Conservation (phyloP, 2,329 filamentous ascomycete genomes). For the Chalaropsis thielavioides region DNA sequence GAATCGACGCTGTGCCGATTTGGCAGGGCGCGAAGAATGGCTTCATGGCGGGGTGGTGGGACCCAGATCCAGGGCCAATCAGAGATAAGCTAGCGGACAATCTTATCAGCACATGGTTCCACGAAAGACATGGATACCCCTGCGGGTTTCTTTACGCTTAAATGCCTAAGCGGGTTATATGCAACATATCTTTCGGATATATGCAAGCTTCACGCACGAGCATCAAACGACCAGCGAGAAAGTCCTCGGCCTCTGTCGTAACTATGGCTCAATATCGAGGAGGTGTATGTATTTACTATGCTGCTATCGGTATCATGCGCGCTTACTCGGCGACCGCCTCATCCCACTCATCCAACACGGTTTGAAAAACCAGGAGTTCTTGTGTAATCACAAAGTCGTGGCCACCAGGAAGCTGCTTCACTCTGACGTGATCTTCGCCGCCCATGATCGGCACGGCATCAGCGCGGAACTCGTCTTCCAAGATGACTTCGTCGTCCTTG, state of each 20-base stretch:
- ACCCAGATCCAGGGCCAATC: not conserved
- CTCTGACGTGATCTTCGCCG: conserved; percentile 34
- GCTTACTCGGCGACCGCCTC: not conserved
- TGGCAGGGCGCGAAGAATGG: not conserved
- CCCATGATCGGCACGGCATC: conserved; percentile 39
- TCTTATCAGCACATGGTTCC: conserved; percentile 1
- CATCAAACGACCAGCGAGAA: not conserved
- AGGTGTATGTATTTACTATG: not conserved
- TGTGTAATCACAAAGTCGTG: conserved; percentile 40
- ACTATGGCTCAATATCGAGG: not conserved
- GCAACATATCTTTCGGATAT: not conserved
- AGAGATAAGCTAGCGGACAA: not conserved
- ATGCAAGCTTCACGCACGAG: not conserved
- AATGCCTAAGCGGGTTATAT: not conserved
- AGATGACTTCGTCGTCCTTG: conserved; percentile 37
- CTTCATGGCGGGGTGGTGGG: not conserved
- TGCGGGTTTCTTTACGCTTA: not conserved
- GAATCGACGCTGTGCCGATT: not conserved
- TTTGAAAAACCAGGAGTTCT: conserved; percentile 11
- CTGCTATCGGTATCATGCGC: not conserved
- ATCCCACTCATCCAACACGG: conserved; percentile 7
- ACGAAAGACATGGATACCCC: not conserved
- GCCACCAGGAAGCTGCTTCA: conserved; percentile 37
- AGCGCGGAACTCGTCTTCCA: conserved; percentile 33
- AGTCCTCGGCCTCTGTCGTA: not conserved